A percentile compares a stretch with the other conserved stretches of the same genome.
phyloP scores from a whole-genome alignment of 176 grass and related monocot genomes.

The Poa pratensis region DNA sequence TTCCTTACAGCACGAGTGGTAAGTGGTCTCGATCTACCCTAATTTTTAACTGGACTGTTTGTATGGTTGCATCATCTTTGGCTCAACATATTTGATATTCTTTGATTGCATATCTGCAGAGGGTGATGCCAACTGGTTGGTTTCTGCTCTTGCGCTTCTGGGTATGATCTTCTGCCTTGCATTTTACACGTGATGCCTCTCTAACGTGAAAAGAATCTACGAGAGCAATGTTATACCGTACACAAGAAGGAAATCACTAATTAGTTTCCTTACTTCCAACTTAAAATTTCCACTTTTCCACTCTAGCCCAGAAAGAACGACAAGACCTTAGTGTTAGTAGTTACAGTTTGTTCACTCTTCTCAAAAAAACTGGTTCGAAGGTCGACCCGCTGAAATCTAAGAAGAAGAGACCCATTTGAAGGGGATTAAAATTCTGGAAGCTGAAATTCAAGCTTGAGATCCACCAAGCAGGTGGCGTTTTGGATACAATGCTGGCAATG shows the following conservation, averaged over 20 bases:
- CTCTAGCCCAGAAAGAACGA: not conserved
- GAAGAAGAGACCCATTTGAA: not conserved
- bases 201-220: slow-evolving; percentile 12
- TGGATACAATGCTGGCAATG: not conserved
- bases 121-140: slow-evolving; percentile 97
- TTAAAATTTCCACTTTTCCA: not conserved
- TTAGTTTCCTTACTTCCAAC: not conserved
- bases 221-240: not conserved
- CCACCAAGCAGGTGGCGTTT: not conserved
- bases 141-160: slow-evolving; percentile 89
- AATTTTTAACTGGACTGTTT: slow-evolving; percentile 28
- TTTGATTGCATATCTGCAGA: slow-evolving; percentile 54
- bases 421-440: slow-evolving; percentile 6
- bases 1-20: slow-evolving; percentile 94
- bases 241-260: not conserved
- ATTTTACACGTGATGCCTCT: not conserved
- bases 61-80: not conserved
- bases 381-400: not conserved
- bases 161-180: slow-evolving; percentile 55
- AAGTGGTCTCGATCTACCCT: slow-evolving; percentile 2
- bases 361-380: not conserved
- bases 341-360: not conserved
- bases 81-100: slow-evolving; percentile 34
- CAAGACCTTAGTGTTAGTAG: slow-evolving; percentile 3
- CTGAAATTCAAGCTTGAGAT: not conserved